Evolutionary conservation across 805 yeast genomes (phyloP), one percentile per base, ranked within the genome.

Genomic region (Candida sithepensis): DNA sequence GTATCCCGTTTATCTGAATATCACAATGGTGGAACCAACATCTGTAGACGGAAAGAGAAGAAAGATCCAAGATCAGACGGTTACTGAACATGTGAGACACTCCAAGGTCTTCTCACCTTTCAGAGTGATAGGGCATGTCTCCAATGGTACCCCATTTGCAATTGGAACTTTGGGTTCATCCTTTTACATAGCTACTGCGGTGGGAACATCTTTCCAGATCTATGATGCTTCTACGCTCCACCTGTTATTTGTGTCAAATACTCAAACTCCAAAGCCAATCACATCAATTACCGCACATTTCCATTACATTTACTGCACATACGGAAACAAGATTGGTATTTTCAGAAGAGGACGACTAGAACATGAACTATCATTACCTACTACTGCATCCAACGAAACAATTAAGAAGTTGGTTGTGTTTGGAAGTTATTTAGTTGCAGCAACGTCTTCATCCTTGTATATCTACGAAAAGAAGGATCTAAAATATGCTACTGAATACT

Each of bases 191-290:
- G 96, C 85, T 16, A 92, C 98, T 0, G 82, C 88, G 40, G 96
- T 94, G 20, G 98, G 97, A 2, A 75, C 82, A 45, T 77, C 92
- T 1, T 88, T 94, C 70, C 98, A 92, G 65, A 88, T 94, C 24
- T 94, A 87, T 61, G 99, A 94, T 69, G 96, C 87, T 58, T 81
- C 92, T 28, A 88, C 87, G 6, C 71, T 92, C 52, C 94, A 88
- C 56, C 71, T 92, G 52, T 70, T 92, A 20, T 92, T 94, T 67
- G 95, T 92, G 12, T 88, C 96, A 0, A 87, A 82, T 54, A 78
- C 77, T 19, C 92, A 87, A 63, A 85, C 96, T 0, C 76, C 84
- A 0, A 62, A 79, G 7, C 77, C 79, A 48, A 90, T 92, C 54
- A 80, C 84, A 22, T 78, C 84, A 20, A 69, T 92, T 41, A 74